These are phyloP conservation scores for Trichoderma sp. DNA, from an alignment of 2,329 filamentous ascomycete genomes.

Conservation along the genomic window DNA sequence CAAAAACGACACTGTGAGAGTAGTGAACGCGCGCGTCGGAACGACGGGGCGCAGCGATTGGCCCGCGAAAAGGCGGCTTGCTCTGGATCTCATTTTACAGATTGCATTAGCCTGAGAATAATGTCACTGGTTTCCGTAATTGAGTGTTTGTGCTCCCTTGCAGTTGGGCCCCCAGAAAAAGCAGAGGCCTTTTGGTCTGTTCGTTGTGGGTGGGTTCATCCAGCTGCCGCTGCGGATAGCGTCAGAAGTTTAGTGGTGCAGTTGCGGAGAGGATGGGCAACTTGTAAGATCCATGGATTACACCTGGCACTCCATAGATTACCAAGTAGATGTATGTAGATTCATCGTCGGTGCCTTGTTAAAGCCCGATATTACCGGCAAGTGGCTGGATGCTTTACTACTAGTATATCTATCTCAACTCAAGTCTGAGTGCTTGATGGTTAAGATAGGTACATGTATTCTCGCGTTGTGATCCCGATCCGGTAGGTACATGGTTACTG, in stretches of 20 bases:
- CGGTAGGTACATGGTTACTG: not conserved
- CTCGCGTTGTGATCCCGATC: not conserved
- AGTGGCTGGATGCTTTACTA: not conserved
- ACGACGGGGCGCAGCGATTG: not conserved
- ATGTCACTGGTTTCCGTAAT: not conserved
- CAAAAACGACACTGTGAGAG: not conserved
- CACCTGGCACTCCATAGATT: not conserved
- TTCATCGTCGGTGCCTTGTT: not conserved
- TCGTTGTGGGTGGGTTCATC: not conserved
- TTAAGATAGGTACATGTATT: not conserved
- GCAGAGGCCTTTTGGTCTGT: not conserved
- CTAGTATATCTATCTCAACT: not conserved
- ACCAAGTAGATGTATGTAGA: not conserved
- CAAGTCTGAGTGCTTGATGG: not conserved
- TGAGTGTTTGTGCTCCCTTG: not conserved
- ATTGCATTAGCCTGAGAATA: not conserved
- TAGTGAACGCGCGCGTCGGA: not conserved
- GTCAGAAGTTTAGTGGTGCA: not conserved
- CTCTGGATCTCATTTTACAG: not conserved
- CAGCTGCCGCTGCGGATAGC: conserved; percentile 4
- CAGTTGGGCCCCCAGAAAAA: not conserved
- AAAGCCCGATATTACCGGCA: not conserved
- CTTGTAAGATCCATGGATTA: not conserved
- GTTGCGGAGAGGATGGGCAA: not conserved
- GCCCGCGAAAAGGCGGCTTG: not conserved